Evolutionary conservation across 2,329 filamentous ascomycete genomes (phyloP).

Genomic region (Cladophialophora immunda): DNA sequence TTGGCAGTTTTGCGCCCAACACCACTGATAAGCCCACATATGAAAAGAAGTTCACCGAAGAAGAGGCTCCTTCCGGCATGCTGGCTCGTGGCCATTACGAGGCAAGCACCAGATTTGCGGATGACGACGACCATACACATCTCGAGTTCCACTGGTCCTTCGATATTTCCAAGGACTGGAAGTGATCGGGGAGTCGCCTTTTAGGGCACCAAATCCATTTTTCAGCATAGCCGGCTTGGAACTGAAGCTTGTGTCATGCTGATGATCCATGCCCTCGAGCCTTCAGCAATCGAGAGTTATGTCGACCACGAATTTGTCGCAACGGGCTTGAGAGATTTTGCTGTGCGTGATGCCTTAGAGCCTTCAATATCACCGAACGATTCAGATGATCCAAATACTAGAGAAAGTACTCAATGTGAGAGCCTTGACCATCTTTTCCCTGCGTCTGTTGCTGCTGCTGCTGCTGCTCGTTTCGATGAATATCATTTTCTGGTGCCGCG

Average conservation of each 20-base stretch:
- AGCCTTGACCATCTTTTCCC: slow-evolving; percentile 72
- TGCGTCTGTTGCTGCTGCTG: slow-evolving; percentile 64
- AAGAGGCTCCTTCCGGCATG: slow-evolving; percentile 93
- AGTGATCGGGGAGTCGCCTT: slow-evolving; percentile 43
- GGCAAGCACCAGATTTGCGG: slow-evolving; percentile 87
- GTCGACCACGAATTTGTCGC: background rate
- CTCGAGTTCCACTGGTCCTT: slow-evolving; percentile 96
- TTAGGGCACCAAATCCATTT: background rate
- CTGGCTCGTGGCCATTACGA: slow-evolving; percentile 89
- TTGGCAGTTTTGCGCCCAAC: slow-evolving; percentile 94
- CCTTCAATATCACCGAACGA: slow-evolving; percentile 8
- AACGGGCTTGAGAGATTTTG: slow-evolving; percentile 4
- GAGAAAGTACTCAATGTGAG: slow-evolving; percentile 72
- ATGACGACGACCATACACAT: slow-evolving; percentile 92
- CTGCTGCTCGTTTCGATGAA: slow-evolving; percentile 82
- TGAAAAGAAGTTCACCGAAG: slow-evolving; percentile 81
- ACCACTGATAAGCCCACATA: slow-evolving; percentile 86
- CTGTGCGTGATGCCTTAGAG: slow-evolving; percentile 3
- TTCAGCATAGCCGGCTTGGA: background rate
- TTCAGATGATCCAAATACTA: slow-evolving; percentile 47
- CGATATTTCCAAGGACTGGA: slow-evolving; percentile 97
- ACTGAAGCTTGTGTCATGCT: background rate
- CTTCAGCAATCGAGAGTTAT: background rate
- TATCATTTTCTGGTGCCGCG: slow-evolving; percentile 93
- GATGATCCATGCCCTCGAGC: background rate